These are phyloP conservation scores for Nyssa sinensis DNA, from an alignment of 148 eudicot species.

Conservation along the genomic window DNA sequence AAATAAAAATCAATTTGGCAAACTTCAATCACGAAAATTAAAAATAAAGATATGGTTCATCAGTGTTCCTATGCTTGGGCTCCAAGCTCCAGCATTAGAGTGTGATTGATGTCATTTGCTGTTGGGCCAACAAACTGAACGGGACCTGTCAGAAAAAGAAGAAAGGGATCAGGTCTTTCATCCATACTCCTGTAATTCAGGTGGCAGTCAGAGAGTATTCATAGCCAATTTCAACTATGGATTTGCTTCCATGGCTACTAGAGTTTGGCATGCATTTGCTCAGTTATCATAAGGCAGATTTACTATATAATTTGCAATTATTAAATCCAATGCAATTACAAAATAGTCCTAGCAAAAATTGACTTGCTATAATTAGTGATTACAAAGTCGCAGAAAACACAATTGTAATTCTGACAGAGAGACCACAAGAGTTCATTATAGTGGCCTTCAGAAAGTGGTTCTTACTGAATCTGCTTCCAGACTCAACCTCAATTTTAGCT, in stretches of 20 bases:
- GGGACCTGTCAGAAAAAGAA: conserved; percentile 32
- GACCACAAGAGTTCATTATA: not conserved
- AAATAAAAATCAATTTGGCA: too few species aligned
- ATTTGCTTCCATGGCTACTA: not conserved
- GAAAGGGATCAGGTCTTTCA: not conserved
- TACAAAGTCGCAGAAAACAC: too few species aligned
- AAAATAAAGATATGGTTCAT: too few species aligned
- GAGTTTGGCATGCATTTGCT: not conserved
- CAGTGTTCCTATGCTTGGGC: conserved; percentile 23
- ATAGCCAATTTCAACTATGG: not conserved
- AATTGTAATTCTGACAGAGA: too few species aligned
- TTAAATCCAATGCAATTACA: too few species aligned
- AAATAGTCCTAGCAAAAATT: too few species aligned
- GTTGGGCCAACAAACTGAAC: conserved; percentile 37
- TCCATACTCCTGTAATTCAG: not conserved
- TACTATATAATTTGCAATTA: not conserved
- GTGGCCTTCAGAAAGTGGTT: not conserved
- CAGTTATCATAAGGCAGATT: not conserved
- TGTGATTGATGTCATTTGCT: conserved; percentile 22
- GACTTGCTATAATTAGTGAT: too few species aligned
- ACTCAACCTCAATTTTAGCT: not conserved
- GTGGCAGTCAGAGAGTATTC: not conserved
- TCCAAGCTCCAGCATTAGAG: conserved; percentile 34
- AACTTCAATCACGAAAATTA: not conserved
- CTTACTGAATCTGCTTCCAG: not conserved